Base-by-base conservation (phyloP, 768 basidiomycete genomes). In the Amanita phalloides region DNA sequence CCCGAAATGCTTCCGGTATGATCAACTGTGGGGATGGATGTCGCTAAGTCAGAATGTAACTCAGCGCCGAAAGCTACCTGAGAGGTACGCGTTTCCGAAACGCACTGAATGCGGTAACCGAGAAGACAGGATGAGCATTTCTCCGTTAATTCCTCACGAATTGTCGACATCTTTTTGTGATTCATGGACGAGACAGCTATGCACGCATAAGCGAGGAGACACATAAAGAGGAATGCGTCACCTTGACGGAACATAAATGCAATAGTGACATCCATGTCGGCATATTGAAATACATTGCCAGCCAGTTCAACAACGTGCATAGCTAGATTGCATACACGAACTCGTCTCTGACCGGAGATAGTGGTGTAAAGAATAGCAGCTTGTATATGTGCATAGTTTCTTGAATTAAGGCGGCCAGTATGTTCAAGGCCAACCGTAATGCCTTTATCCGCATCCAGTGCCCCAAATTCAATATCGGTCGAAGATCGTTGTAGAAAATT, bases 1-100 rank as follows among this genome's bases (percentile, higher is more conserved):
- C 76, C 60, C 86, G 84, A 73, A 92, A 93, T 0, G 87, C 84
- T 67, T 98, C 96, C 5, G 96, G 96, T 23, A 99, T 80, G 55
- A 99, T 87, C 55, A 99, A 68, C 95, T 99, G 58, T 13, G 46
- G 36, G 57, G 41, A 58, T 53, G 20, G 47, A 32, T 45, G 39
- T 55, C 26, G 37, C 14, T 11, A 17, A 21, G 11, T 26, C n/a
- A 7, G 8, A 10, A 17, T 13, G 6, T 14, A 17, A 35, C 37
- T 6, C 7, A 7, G 53, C 23, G 23, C 5, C n/a, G 26, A 11
- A 36, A 37, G 73, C 58, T 56, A 92, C 95, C 72, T 97, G 95
- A 4, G 86, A 84, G 0, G 75, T 68, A 3, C 80, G 72, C 0
- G 89, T 84, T 0, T 86, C 75, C 28, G 88, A 75, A 0, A 94